Conservation (phyloP, 208 protist genomes). For the Wallacemonas sp. region DNA sequence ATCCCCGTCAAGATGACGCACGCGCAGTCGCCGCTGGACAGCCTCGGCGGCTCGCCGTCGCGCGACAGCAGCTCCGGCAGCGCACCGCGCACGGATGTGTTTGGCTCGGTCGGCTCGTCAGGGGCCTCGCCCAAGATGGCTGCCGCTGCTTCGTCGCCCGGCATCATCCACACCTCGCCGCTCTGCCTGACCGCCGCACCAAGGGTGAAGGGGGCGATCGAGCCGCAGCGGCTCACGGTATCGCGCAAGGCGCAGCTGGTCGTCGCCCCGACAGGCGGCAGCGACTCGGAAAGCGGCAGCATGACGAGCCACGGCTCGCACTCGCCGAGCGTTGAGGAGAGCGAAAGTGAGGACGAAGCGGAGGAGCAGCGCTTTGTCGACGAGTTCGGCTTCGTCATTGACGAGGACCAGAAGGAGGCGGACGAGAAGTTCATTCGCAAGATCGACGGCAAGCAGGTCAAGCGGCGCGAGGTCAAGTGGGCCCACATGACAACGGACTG, state of each 20-base stretch:
- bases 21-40: background rate
- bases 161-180: slow-evolving; percentile 2
- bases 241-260: slow-evolving; percentile 37
- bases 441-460: slow-evolving; percentile 68
- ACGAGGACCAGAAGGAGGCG: slow-evolving; percentile 58
- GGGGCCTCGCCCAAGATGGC: background rate
- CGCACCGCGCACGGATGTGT: too few species aligned
- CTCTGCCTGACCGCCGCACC: background rate
- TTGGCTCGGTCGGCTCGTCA: background rate
- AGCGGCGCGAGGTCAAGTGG: slow-evolving; percentile 90
- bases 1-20: background rate
- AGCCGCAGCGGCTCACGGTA: slow-evolving; percentile 22
- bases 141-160: background rate
- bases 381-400: slow-evolving; percentile 90
- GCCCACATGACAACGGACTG: slow-evolving; percentile 88
- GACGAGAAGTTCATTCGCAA: slow-evolving; percentile 67
- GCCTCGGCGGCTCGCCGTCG: background rate
- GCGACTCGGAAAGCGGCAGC: slow-evolving; percentile 53
- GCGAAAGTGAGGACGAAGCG: slow-evolving; percentile 37
- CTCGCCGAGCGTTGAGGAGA: background rate
- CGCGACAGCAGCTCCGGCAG: too few species aligned
- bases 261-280: slow-evolving; percentile 46
- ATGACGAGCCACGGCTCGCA: background rate
- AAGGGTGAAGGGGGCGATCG: slow-evolving; percentile 18
- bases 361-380: slow-evolving; percentile 82